Base-by-base conservation (phyloP, 129 eudicot species). In the Pseudognaphalium luteoalbum region DNA sequence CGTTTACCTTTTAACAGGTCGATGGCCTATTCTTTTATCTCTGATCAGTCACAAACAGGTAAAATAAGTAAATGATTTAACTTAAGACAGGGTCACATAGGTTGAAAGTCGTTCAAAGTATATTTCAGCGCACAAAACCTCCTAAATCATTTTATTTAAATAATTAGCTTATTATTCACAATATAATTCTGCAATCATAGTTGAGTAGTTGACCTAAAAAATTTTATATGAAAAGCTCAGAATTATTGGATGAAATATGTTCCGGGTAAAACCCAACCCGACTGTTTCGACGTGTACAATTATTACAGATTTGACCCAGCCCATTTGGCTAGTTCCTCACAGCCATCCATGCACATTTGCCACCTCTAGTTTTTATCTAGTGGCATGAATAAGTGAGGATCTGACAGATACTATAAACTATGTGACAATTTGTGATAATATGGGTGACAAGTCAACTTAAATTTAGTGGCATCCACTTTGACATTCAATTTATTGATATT, bases 311-410 rank as follows among this genome's bases (percentile, higher is more conserved):
- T 65, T 17, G 50, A 14, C 42, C 3, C 42, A 29, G 47, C 47
- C 68, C n/a, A 25, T 25, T 25, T 25, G 28, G 28, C 28, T 25
- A 25, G 28, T 25, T 25, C 28, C 28, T 25, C 28, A 25, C 28
- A 0, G 28, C 28, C 28, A 1, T 25, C 28, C 1, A 25, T 1
- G 11, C 41, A 15, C 17, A 66, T 10, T 33, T 25, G 33, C 64
- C 57, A 37, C 57, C 4, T 22, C 66, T 7, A 83, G 74, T 37
- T 34, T 25, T 41, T 21, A 79, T 70, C 35, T 22, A n/a, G 28
- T 52, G 20, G 60, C 15, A 5, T n/a, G 50, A 11, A 39, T 50
- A 22, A 22, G 57, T 47, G 25, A 15, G 37, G 14, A 50, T 71
- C 30, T 71, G 32, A n/a, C 19, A 21, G 11, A 60, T 2, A 60